These are phyloP conservation scores for Ceratobasidium papillatum DNA, from an alignment of 1,284 basidiomycete genomes.

Conservation along the genomic window DNA sequence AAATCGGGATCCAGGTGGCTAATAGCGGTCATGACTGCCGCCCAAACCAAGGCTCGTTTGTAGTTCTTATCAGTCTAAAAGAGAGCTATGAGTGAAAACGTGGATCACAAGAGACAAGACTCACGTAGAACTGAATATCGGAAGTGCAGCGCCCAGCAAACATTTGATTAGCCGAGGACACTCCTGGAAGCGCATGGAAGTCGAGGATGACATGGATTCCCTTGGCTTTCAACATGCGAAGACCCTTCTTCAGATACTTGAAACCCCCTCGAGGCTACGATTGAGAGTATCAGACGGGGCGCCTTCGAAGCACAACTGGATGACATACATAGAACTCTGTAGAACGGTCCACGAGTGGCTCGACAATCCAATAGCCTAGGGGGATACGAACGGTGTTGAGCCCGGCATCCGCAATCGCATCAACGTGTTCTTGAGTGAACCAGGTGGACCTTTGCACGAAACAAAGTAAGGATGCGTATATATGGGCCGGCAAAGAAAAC, in stretches of 20 bases:
- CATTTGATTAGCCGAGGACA: slow-evolving; percentile 57
- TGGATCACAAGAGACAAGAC: slow-evolving; percentile 46
- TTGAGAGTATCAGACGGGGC: too few species aligned
- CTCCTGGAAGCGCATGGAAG: slow-evolving; percentile 80
- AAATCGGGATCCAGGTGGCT: slow-evolving; percentile 74
- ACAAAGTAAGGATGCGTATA: slow-evolving; percentile 29
- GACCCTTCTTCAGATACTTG: slow-evolving; percentile 2
- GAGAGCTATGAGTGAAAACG: not conserved
- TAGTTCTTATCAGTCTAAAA: slow-evolving; percentile 72
- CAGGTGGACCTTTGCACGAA: slow-evolving; percentile 67
- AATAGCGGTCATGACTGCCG: slow-evolving; percentile 76
- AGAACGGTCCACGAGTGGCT: slow-evolving; percentile 68
- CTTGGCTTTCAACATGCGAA: slow-evolving; percentile 58
- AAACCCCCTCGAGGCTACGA: slow-evolving; percentile 35
- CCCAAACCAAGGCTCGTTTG: slow-evolving; percentile 77
- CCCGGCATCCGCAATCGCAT: slow-evolving; percentile 60
- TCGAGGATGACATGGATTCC: slow-evolving; percentile 74
- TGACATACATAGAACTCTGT: slow-evolving; percentile 70
- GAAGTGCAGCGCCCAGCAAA: slow-evolving; percentile 62
- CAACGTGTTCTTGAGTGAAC: slow-evolving; percentile 72
- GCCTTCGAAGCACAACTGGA: too few species aligned
- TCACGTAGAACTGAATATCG: slow-evolving; percentile 77
- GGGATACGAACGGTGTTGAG: slow-evolving; percentile 81
- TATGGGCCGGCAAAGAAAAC: slow-evolving; percentile 34
- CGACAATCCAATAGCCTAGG: slow-evolving; percentile 82